Conservation (phyloP, 495 filamentous ascomycete genomes). For the Trichocladium antarcticum region DNA sequence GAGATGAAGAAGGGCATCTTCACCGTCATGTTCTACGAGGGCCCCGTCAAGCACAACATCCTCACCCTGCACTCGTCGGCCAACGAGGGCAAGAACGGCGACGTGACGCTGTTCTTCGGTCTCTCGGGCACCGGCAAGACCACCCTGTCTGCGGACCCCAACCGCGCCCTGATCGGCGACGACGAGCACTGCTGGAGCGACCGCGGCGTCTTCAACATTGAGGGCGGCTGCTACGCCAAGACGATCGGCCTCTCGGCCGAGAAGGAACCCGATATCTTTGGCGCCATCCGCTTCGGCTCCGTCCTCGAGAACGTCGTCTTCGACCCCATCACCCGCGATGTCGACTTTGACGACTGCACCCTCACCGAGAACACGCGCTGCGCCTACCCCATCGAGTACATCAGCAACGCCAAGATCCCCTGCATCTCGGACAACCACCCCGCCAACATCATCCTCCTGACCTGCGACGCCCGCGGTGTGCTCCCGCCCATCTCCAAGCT, state of each 20-base stretch:
- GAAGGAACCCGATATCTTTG: slow-evolving; percentile 98
- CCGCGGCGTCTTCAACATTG: slow-evolving; percentile 95
- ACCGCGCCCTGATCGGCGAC: slow-evolving; percentile 92
- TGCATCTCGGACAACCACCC: slow-evolving; percentile 82
- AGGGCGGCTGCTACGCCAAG: slow-evolving; percentile 99
- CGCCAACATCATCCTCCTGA: slow-evolving; percentile 93
- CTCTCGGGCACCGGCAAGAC: slow-evolving; percentile 98
- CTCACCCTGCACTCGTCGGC: slow-evolving; percentile 94
- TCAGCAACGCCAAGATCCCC: slow-evolving; percentile 95
- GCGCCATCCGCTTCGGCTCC: slow-evolving; percentile 91
- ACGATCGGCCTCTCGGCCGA: slow-evolving; percentile 94
- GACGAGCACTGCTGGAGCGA: slow-evolving; percentile 99
- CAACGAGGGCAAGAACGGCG: slow-evolving; percentile 84
- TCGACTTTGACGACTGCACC: slow-evolving; percentile 90
- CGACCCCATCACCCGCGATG: slow-evolving; percentile 74
- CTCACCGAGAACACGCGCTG: slow-evolving; percentile 97
- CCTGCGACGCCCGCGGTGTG: slow-evolving; percentile 94
- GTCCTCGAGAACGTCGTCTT: slow-evolving; percentile 99
- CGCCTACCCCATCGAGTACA: slow-evolving; percentile 98
- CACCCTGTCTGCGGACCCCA: slow-evolving; percentile 90
- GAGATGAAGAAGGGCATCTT: slow-evolving; percentile 99
- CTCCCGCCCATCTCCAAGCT: slow-evolving; percentile 97
- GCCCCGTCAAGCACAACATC: slow-evolving; percentile 98
- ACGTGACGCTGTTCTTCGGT: slow-evolving; percentile 98
- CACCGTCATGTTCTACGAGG: slow-evolving; percentile 99